Evolutionary conservation across 169 alveolate species (phyloP).

Genomic region (Babesia ovis): DNA sequence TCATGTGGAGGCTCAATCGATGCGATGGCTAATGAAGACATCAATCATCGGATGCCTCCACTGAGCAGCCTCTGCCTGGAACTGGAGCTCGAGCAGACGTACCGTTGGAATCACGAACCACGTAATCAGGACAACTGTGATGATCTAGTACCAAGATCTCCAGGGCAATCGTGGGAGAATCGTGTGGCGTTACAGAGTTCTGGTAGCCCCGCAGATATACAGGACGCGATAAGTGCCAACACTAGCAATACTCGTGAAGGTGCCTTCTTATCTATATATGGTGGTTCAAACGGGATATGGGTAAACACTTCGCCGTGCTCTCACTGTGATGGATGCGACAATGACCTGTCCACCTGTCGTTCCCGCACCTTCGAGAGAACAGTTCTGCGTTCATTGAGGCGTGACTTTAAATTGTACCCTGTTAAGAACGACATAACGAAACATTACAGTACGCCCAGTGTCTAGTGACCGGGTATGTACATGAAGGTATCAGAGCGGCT

Average conservation of each 20-base stretch:
- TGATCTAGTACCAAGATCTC: not conserved
- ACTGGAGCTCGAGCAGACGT: constrained; percentile 7
- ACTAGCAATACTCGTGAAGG: constrained; percentile 15
- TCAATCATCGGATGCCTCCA: not conserved
- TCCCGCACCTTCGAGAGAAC: constrained; percentile 5
- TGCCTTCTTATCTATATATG: constrained; percentile 23
- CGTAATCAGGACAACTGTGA: not conserved
- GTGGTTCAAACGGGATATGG: constrained; percentile 29
- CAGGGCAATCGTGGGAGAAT: not conserved
- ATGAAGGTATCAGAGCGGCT: constrained; percentile 16
- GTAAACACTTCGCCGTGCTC: not conserved
- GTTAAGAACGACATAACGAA: not conserved
- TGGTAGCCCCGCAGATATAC: not conserved
- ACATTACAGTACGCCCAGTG: not conserved
- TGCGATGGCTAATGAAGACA: not conserved
- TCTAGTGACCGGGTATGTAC: not conserved
- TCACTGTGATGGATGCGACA: not conserved
- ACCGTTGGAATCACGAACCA: not conserved
- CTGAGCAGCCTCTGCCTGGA: not conserved
- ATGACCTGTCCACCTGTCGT: not conserved
- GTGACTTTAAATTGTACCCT: not conserved
- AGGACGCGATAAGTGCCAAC: constrained; percentile 16
- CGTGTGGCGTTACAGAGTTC: not conserved
- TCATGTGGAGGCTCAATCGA: not conserved
- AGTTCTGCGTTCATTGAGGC: not conserved